These are phyloP conservation scores for Trichoderma virens DNA, from an alignment of 495 filamentous ascomycete species.

Conservation along the genomic window DNA sequence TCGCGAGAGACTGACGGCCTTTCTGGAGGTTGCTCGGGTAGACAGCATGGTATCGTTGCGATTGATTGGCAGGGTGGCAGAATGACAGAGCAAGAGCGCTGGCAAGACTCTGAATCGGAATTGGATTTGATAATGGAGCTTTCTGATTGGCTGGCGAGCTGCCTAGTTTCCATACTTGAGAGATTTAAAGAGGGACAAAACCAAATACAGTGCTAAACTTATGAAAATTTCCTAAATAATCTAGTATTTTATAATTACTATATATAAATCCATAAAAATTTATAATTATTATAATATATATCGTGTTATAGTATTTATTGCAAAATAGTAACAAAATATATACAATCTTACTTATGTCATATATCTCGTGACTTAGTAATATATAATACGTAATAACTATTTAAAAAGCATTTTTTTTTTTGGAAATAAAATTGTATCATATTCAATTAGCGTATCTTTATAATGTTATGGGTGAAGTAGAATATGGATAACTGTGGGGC, in stretches of 20 bases:
- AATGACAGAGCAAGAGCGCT: background rate
- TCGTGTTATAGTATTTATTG: background rate
- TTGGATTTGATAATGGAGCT: slow-evolving; percentile 6
- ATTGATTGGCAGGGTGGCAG: background rate
- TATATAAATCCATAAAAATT: background rate
- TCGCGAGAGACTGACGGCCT: slow-evolving; percentile 18
- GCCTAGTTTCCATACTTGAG: background rate
- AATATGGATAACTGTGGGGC: background rate
- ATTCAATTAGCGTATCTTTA: too few species aligned
- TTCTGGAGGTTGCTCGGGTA: slow-evolving; percentile 8
- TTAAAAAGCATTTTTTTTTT: too few species aligned
- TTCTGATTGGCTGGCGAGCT: background rate
- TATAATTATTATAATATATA: background rate
- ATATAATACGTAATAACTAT: too few species aligned
- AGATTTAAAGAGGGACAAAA: background rate
- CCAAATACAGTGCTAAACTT: background rate
- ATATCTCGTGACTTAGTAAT: too few species aligned
- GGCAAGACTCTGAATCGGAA: slow-evolving; percentile 1
- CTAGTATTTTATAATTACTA: background rate
- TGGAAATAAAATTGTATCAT: too few species aligned
- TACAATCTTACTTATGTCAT: too few species aligned
- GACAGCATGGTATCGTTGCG: slow-evolving; percentile 10
- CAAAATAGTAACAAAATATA: background rate
- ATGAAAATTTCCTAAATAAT: background rate
- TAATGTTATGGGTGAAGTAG: too few species aligned